A percentile compares a stretch with the other conserved stretches of the same genome.
Evolutionary conservation across 768 basidiomycete genomes (phyloP).

Genomic region (Hydnum rufescens): DNA sequence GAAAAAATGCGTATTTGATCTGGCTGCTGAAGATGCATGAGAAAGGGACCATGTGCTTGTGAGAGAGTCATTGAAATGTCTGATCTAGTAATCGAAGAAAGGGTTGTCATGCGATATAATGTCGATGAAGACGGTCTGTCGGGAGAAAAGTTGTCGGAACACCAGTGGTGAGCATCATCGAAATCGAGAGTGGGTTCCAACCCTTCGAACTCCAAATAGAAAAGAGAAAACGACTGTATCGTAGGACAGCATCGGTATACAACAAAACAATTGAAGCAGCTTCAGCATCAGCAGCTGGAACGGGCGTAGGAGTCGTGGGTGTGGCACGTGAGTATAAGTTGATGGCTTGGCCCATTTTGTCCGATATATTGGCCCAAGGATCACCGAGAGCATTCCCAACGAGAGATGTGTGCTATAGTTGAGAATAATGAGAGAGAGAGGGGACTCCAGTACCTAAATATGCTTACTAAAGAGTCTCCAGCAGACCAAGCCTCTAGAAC

Average conservation of each 20-base stretch:
- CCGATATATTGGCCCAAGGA: constrained; percentile 55
- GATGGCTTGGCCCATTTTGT: constrained; percentile 47
- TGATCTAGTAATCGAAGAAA: constrained; percentile 51
- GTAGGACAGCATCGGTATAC: constrained; percentile 43
- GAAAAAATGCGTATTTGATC: constrained; percentile 58
- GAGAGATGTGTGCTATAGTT: constrained; percentile 9
- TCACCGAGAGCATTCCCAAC: constrained; percentile 38
- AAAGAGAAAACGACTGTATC: constrained; percentile 56
- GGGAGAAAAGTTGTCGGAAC: constrained; percentile 30
- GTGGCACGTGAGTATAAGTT: constrained; percentile 39
- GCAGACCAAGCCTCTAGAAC: constrained; percentile 72
- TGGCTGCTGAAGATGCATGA: constrained; percentile 55
- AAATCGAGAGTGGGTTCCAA: constrained; percentile 63
- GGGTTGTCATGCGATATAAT: constrained; percentile 42
- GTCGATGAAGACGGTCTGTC: constrained; percentile 23
- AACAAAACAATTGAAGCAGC: constrained; percentile 47
- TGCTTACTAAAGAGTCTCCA: constrained; percentile 48
- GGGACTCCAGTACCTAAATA: too few relatives aligned
- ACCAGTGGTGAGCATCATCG: constrained; percentile 50
- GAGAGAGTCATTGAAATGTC: constrained; percentile 45
- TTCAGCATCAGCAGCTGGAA: constrained; percentile 24
- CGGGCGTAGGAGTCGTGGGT: constrained; percentile 15
- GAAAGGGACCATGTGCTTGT: constrained; percentile 71
- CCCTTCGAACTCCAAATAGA: constrained; percentile 74
- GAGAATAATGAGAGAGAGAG: too few relatives aligned